A percentile compares a stretch with the other conserved stretches of the same genome.
These are phyloP conservation scores for Ceratobasidium sp. DNA, from an alignment of 1,284 basidiomycete genomes.

Conservation along the genomic window DNA sequence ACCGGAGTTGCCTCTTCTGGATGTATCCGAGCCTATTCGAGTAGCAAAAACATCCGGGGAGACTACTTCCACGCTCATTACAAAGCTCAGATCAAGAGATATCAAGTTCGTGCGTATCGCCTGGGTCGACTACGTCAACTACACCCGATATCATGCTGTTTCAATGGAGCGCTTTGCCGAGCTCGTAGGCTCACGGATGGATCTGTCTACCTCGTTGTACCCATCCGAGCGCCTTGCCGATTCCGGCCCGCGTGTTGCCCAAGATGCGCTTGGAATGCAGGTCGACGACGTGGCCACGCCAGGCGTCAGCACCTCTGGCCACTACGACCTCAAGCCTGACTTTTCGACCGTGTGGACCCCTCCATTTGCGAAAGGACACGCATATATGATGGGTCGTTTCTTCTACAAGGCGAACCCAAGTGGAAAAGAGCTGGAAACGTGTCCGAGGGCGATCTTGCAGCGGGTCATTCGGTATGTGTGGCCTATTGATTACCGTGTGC, in stretches of 20 bases:
- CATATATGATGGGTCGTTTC: slow-evolving; percentile 70
- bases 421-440: slow-evolving; percentile 59
- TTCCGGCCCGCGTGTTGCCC: slow-evolving; percentile 63
- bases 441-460: slow-evolving; percentile 65
- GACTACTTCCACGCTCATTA: background rate
- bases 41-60: too few species aligned
- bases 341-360: slow-evolving; percentile 62
- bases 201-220: background rate
- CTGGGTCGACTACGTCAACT: slow-evolving; percentile 70
- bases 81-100: slow-evolving; percentile 2
- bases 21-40: too few species aligned
- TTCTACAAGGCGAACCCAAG: slow-evolving; percentile 62
- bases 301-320: slow-evolving; percentile 61
- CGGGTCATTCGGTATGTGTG: slow-evolving; percentile 62
- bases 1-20: too few species aligned
- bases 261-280: slow-evolving; percentile 60
- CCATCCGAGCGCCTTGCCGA: slow-evolving; percentile 49
- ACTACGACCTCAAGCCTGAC: slow-evolving; percentile 68
- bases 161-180: slow-evolving; percentile 65
- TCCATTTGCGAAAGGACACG: slow-evolving; percentile 67
- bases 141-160: slow-evolving; percentile 66
- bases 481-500: background rate
- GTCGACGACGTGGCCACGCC: slow-evolving; percentile 54
- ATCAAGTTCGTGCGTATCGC: slow-evolving; percentile 63
- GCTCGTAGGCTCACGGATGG: slow-evolving; percentile 55